Conservation (phyloP, 495 filamentous ascomycete genomes). For the Neurospora sp. region DNA sequence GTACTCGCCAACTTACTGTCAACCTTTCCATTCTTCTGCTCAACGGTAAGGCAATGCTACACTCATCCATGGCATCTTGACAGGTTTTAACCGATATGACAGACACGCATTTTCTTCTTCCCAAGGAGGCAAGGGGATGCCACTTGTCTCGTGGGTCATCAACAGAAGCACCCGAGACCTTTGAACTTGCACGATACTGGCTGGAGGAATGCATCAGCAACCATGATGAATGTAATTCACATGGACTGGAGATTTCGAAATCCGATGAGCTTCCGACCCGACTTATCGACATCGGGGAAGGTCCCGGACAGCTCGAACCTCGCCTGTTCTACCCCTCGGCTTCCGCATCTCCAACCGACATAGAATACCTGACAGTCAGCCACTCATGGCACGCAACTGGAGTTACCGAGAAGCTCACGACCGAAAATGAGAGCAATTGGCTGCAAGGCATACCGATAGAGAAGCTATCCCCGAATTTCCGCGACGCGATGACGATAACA, state of each 20-base stretch:
- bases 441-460: not conserved
- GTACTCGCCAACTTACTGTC: not conserved
- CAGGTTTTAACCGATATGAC: not conserved
- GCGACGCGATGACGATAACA: conserved; percentile 15
- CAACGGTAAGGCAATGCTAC: not conserved
- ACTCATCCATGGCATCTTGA: not conserved
- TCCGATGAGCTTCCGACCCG: not conserved
- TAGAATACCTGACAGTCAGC: not conserved
- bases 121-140: not conserved
- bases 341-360: not conserved
- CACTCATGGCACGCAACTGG: not conserved
- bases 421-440: not conserved
- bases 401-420: not conserved
- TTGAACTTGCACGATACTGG: not conserved
- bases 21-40: not conserved
- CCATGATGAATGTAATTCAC: not conserved
- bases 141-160: not conserved
- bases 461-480: not conserved
- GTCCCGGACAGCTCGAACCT: not conserved
- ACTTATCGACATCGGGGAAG: not conserved
- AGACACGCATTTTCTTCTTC: not conserved
- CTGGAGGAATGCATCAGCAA: not conserved
- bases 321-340: not conserved
- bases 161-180: not conserved
- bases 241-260: not conserved